Evolutionary conservation across 1,139 yeast species (phyloP).

Genomic region (Arxiozyma slooffiae): DNA sequence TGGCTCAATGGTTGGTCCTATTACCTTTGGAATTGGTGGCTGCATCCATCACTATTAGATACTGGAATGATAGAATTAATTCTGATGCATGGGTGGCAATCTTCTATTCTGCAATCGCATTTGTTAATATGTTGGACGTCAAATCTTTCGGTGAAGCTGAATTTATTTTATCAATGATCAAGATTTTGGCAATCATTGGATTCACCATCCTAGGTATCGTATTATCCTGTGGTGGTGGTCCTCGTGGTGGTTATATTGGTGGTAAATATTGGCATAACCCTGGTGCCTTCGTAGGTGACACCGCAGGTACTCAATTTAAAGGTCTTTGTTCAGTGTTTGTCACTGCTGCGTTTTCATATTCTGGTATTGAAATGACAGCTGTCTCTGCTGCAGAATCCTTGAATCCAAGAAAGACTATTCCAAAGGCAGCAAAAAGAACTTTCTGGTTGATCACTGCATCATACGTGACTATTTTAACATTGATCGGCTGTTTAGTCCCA

Average conservation of each 20-base stretch:
- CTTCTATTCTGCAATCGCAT: constrained; percentile 48
- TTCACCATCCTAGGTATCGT: constrained; percentile 63
- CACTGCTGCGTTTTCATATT: constrained; percentile 45
- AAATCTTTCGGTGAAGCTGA: constrained; percentile 66
- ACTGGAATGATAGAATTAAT: constrained; percentile 49
- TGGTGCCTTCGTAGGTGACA: constrained; percentile 53
- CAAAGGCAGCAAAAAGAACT: constrained; percentile 66
- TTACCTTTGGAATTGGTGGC: constrained; percentile 66
- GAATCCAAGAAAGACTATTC: constrained; percentile 63
- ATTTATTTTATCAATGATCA: constrained; percentile 49
- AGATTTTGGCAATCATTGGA: constrained; percentile 54
- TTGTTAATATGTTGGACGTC: constrained; percentile 48
- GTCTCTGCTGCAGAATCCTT: constrained; percentile 80
- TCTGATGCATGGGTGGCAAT: constrained; percentile 61
- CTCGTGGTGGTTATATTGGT: constrained; percentile 49
- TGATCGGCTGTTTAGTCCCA: constrained; percentile 64
- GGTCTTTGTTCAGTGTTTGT: constrained; percentile 46
- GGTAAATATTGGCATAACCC: constrained; percentile 55
- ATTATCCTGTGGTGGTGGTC: constrained; percentile 62
- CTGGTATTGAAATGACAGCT: constrained; percentile 69
- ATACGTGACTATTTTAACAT: constrained; percentile 50
- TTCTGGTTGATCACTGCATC: constrained; percentile 67
- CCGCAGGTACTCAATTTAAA: constrained; percentile 37
- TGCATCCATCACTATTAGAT: constrained; percentile 55
- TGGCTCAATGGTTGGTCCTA: constrained; percentile 59